These are phyloP conservation scores for Nothophytophthora sp. DNA, from an alignment of 352 stramenopile genomes.

Conservation along the genomic window DNA sequence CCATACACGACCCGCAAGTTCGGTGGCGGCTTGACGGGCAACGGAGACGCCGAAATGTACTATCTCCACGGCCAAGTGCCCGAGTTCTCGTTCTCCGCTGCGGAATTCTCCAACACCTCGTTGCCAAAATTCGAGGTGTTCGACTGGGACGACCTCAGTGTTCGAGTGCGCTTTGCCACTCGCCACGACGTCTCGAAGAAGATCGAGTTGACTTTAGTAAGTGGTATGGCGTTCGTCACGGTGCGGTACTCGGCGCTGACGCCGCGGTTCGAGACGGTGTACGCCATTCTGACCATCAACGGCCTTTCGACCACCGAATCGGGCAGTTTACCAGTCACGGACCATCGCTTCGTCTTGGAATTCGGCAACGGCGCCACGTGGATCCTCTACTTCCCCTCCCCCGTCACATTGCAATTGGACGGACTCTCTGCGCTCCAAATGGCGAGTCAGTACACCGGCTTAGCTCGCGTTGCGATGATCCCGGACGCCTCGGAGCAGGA, in stretches of 20 bases:
- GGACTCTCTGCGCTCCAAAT: slow-evolving; percentile 37
- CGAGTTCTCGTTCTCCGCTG: slow-evolving; percentile 55
- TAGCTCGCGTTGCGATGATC: slow-evolving; percentile 35
- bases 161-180: slow-evolving; percentile 45
- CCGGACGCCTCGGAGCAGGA: slow-evolving; percentile 32
- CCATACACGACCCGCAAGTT: slow-evolving; percentile 53
- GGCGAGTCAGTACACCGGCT: slow-evolving; percentile 30
- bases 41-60: slow-evolving; percentile 47
- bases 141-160: slow-evolving; percentile 54
- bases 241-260: slow-evolving; percentile 48
- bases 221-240: slow-evolving; percentile 69
- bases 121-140: slow-evolving; percentile 39
- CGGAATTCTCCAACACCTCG: slow-evolving; percentile 41
- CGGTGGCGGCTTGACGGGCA: slow-evolving; percentile 44
- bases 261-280: slow-evolving; percentile 39
- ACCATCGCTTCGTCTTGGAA: slow-evolving; percentile 48
- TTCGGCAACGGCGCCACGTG: slow-evolving; percentile 54
- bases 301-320: slow-evolving; percentile 28
- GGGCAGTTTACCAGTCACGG: slow-evolving; percentile 27
- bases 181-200: slow-evolving; percentile 28
- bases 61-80: slow-evolving; percentile 47
- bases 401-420: slow-evolving; percentile 36
- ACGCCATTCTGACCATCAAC: slow-evolving; percentile 59
- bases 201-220: slow-evolving; percentile 51
- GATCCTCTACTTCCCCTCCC: slow-evolving; percentile 52